Evolutionary conservation across 371 early-diverging fungal genomes (phyloP).

Genomic region (Rhizopus arrhizus): DNA sequence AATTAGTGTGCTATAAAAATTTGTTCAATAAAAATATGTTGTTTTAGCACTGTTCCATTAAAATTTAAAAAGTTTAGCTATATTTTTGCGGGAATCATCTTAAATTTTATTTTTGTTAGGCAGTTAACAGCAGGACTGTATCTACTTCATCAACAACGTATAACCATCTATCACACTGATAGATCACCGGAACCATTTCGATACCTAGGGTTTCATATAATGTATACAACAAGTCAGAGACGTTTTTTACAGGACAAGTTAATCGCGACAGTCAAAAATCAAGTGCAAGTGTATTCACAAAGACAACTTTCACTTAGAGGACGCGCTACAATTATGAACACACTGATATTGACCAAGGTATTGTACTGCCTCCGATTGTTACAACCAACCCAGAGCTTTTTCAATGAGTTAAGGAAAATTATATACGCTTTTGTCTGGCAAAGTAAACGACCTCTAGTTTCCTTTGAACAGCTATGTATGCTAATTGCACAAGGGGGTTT

Average conservation of each 20-base stretch:
- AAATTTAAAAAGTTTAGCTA: too few relatives aligned
- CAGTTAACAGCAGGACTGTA: too few relatives aligned
- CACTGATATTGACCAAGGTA: background rate
- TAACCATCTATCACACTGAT: background rate
- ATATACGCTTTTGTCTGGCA: slow-evolving; percentile 11
- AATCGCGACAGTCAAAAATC: background rate
- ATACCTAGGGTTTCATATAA: slow-evolving; percentile 6
- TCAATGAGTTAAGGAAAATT: background rate
- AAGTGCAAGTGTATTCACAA: background rate
- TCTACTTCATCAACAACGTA: background rate
- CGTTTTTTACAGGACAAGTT: background rate
- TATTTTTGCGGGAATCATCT: too few relatives aligned
- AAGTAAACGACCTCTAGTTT: background rate
- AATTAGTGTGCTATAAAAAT: too few relatives aligned
- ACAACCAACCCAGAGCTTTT: background rate
- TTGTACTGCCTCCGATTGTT: background rate
- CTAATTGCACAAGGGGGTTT: background rate
- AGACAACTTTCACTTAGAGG: background rate
- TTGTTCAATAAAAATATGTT: too few relatives aligned
- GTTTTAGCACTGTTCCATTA: too few relatives aligned
- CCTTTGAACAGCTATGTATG: background rate
- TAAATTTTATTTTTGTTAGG: too few relatives aligned
- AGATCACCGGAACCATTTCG: background rate
- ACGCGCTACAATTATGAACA: background rate
- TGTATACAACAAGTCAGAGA: background rate